Evolutionary conservation across 2,329 filamentous ascomycete species (phyloP).

Genomic region (Aspergillus ustus): DNA sequence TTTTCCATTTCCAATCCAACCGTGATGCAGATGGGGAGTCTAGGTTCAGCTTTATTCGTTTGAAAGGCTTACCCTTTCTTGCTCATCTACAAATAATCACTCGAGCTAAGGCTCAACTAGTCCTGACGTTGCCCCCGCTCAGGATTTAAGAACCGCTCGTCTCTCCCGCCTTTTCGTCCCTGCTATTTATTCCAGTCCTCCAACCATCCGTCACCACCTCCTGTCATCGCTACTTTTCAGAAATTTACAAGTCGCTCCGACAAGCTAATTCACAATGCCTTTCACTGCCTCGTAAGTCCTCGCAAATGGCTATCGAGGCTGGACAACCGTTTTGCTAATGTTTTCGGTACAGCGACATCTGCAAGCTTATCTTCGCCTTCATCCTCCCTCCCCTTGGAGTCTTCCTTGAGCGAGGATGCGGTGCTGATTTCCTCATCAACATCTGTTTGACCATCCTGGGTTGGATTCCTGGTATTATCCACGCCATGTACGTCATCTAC

Average conservation of each 20-base stretch:
- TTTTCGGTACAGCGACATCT: slow-evolving; percentile 64
- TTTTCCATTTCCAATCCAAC: slow-evolving; percentile 12
- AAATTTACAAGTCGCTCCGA: slow-evolving; percentile 10
- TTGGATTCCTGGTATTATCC: slow-evolving; percentile 83
- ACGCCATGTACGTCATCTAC: slow-evolving; percentile 71
- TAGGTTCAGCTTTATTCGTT: not conserved
- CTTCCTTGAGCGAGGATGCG: slow-evolving; percentile 91
- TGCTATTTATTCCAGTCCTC: slow-evolving; percentile 1
- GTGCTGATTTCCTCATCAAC: slow-evolving; percentile 88
- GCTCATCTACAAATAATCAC: slow-evolving; percentile 8
- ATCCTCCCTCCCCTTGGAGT: slow-evolving; percentile 89
- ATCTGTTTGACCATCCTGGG: slow-evolving; percentile 81
- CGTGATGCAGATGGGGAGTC: slow-evolving; percentile 1
- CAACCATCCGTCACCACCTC: slow-evolving; percentile 8
- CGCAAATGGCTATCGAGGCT: not conserved
- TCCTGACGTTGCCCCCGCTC: slow-evolving; percentile 8
- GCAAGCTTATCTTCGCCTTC: slow-evolving; percentile 86
- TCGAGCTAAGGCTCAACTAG: slow-evolving; percentile 4
- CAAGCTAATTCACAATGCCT: slow-evolving; percentile 49
- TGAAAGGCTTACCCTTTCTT: not conserved
- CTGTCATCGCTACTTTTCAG: slow-evolving; percentile 17
- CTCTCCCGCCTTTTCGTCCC: slow-evolving; percentile 1
- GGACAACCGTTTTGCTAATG: slow-evolving; percentile 8
- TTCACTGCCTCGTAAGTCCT: slow-evolving; percentile 55
- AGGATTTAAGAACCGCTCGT: slow-evolving; percentile 12